Evolutionary conservation across 2,329 filamentous ascomycete species (phyloP).

Genomic region (Fusarium nanum): DNA sequence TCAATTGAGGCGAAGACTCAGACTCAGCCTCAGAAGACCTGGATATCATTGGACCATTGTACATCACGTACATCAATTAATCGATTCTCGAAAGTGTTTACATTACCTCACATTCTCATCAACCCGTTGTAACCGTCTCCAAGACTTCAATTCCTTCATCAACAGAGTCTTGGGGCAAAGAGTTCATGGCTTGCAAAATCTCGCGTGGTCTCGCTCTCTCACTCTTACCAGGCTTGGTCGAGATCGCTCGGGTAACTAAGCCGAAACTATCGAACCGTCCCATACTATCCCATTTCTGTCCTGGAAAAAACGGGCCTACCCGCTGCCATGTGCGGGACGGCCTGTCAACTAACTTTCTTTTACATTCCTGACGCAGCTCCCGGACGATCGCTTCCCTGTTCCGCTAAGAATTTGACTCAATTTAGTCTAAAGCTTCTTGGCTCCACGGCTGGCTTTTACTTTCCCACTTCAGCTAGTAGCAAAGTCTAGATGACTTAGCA

Average conservation of each 20-base stretch:
- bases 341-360: not conserved
- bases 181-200: not conserved
- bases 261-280: not conserved
- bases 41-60: not conserved
- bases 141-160: rapidly evolving
- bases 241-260: not conserved
- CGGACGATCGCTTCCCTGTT: conserved; percentile 12
- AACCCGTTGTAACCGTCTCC: not conserved
- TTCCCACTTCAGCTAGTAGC: rapidly evolving
- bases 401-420: not conserved
- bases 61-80: not conserved
- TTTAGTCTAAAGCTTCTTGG: not conserved
- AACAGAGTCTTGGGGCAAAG: not conserved
- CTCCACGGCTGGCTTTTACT: not conserved
- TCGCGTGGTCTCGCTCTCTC: too few species aligned
- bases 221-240: not conserved
- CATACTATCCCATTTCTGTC: not conserved
- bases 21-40: too few species aligned
- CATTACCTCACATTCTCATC: not conserved
- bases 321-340: not conserved
- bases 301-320: conserved; percentile 5
- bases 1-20: not conserved
- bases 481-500: not conserved
- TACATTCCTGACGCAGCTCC: conserved; percentile 7
- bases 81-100: not conserved